phyloP scores from a whole-genome alignment of 129 eudicot genomes.

The Pulicaria dysenterica region DNA sequence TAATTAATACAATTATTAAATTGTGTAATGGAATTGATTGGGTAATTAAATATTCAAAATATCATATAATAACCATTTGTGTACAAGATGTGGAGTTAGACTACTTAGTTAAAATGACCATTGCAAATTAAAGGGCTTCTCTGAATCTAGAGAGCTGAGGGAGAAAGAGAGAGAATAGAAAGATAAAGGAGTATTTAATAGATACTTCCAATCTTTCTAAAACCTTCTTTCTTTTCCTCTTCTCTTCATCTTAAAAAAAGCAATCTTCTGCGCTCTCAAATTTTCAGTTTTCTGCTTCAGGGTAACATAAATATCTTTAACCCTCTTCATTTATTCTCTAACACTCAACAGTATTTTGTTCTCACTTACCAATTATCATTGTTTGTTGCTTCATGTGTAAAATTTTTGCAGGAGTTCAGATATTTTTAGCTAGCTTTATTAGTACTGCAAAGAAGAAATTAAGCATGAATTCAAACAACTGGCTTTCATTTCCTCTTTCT shows the following conservation, averaged over 20 bases:
- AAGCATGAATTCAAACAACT: conserved; percentile 89
- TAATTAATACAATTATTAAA: not conserved
- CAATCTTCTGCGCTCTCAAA: conserved; percentile 28
- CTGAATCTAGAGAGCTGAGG: conserved; percentile 34
- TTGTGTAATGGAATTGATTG: conserved; percentile 23
- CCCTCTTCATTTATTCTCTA: not conserved
- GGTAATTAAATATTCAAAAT: conserved; percentile 16
- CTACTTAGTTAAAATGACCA: conserved; percentile 44
- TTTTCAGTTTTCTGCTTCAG: conserved; percentile 25
- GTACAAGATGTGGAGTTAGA: conserved; percentile 42
- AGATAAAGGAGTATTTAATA: conserved; percentile 41
- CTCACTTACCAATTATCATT: not conserved
- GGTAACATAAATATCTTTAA: not conserved
- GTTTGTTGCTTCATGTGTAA: conserved; percentile 11
- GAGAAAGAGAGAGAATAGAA: conserved; percentile 37
- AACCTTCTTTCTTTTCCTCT: conserved; percentile 32
- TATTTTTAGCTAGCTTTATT: conserved; percentile 8
- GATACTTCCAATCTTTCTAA: conserved; percentile 42
- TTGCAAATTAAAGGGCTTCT: conserved; percentile 41
- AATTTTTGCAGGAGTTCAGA: conserved; percentile 48
- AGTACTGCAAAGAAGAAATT: conserved; percentile 15
- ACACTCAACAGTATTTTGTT: not conserved
- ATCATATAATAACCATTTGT: conserved; percentile 10
- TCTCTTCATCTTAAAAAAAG: conserved; percentile 31
- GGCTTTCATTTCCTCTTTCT: conserved; percentile 96